Base-by-base conservation (phyloP, 2,329 filamentous ascomycete species). In the Xylariaceae sp. region DNA sequence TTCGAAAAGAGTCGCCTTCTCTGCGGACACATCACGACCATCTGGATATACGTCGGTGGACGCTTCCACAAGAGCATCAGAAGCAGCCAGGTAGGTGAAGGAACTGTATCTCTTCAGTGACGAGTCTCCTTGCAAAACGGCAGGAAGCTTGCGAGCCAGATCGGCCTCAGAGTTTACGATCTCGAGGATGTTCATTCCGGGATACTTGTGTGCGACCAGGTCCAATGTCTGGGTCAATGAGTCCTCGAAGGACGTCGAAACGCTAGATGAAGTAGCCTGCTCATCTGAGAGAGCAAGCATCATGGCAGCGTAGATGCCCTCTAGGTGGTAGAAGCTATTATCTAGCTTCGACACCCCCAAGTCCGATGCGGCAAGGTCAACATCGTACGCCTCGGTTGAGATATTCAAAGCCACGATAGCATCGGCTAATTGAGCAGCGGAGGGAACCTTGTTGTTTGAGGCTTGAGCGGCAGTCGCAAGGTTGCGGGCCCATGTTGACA, bases 201-300 rank as follows among this genome's bases (percentile, higher is more conserved):
- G 39, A 24, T 58, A 47, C 52, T 58, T 56, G 30, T 58, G 56
- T 10, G 33, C 52, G 7, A 56, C 13, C 8, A 58, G 29, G 37
- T 58, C 56, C 1, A 58, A 18, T 24, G 40, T 50, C 18, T 44
- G 30, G 10, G n/a, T n/a, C 8, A 50, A 24, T 16, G 47, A 51
- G 23, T 51, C 47, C 4, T 47, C 47, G 2, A 15, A 3, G 13
- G 18, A 26, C 15, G 23, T 21, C 7, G 33, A 18, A 21, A 18
- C 50, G 21, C 11, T 27, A 11, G 50, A 24, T 4, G 11, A 35
- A 13, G 29, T 35, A 41, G 35, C 24, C 21, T 41, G 36, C 7
- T 53, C 35, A 18, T 29, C 50, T 5, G 41, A 41, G 8, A 53
- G 42, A 30, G 42, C 23, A 32, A 51, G 20, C 48, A 55, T 55